Evolutionary conservation across 805 yeast species (phyloP), one percentile per base, ranked within the genome.

Genomic region (Kodamaea fukazawae): DNA sequence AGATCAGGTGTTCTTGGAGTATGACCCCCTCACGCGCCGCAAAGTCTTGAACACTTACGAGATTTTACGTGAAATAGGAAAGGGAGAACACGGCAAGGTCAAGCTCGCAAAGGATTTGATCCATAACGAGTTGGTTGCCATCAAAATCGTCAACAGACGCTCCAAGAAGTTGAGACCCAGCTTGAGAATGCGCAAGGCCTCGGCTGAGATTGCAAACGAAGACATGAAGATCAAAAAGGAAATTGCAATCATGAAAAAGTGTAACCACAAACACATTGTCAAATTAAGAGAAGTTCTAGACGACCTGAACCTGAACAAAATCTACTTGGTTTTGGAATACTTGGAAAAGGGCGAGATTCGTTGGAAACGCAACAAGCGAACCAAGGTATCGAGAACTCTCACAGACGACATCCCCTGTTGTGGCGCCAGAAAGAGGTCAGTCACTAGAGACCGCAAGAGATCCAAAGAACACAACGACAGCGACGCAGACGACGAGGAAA

Each of bases 81-180:
- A 86, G 26, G 99, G 99, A n/a, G 96, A 90, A 60, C 98, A 91
- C 63, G 98, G 99, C n/a, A 91, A 88, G 60, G 99, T 93, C 31
- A 93, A 93, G 59, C 71, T 93, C 13, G 99, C 95, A 0, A 76
- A 76, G 44, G 91, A 90, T 57, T 61, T 82, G 40, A 70, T 75
- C n/a, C 61, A 73, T 4, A 70, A 75, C 32, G 80, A 75, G 48
- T 67, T 78, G 23, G 96, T 88, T n/a, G 99, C 99, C 3, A 89
- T 93, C 41, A 93, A 93, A 58, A 86, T 93, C 37, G 88, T 93
- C 32, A 90, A 87, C 62, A 73, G 97, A 40, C 78, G 78, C 36
- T 53, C 61, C 25, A 67, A 60, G 44, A 55, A 52, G 34, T 67
- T 63, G 29, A 49, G 71, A 34, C 68, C 66, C 18, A 33, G 48